Evolutionary conservation across 2,329 filamentous ascomycete genomes (phyloP), one percentile per base, ranked within the genome.

Genomic region (Neospermospora avenae): DNA sequence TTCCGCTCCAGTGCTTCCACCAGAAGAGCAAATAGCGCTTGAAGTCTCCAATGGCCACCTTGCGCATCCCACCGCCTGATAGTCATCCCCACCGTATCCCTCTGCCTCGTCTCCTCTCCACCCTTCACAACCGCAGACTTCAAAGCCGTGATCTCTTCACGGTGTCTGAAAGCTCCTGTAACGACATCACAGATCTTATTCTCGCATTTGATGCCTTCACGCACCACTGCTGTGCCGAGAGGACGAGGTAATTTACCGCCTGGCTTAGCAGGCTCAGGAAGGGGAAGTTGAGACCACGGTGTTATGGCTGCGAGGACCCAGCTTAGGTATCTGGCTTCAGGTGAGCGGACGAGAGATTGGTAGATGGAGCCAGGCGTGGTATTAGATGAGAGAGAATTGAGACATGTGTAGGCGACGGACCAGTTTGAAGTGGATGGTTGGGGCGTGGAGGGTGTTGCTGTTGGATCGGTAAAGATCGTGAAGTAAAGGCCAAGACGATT

Each of bases 171-270:
- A 8, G 88, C 83, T 22, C 84, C 83, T 14, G 82, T 81, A 57
- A 95, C 77, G 4, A 93, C 75, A 64, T 86, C 85, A 45, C 82
- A 84, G 4, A 91, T 77, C 71, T 88, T 95, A 71, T 92, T 96
- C 2, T 89, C 84, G 1, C 87, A 83, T 69, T 89, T 91, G 71
- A 96, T 85, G 4, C 91, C 91, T 71, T 96, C 90, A 34, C 88
- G 81, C 4, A 85, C 87, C 4, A 89, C 87, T 31, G 84, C 77
- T 3, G 82, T 81, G 3, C 86, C 81, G 18, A 85, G 79, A 0
- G 87, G 84, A 20, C 81, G 80, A 3, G 81, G 77, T 20, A 76
- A 71, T 69, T 84, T 88, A 49, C 76, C 63, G 48, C 65, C 67
- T 75, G 75, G 67, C 4, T 71, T 69, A 56, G 74, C 62, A 49